phyloP scores from a whole-genome alignment of 352 stramenopile genomes.

The Globisporangium ultimum region DNA sequence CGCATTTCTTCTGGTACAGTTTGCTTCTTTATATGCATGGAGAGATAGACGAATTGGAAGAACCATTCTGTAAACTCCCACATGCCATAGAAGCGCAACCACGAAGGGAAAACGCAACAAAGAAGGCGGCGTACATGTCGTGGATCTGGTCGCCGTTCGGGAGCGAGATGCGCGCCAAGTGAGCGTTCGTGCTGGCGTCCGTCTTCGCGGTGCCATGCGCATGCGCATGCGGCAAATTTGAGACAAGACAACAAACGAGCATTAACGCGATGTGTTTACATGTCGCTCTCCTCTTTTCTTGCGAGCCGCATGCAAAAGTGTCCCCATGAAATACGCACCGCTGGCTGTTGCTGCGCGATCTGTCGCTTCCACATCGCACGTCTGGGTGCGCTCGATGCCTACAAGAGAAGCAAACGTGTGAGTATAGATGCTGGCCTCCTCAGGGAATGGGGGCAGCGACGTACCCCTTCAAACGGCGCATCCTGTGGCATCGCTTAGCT shows the following conservation, averaged over 20 bases:
- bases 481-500: no score
- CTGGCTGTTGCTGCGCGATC: conserved; percentile 25
- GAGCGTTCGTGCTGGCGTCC: no score
- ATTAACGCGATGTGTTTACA: background rate
- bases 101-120: background rate
- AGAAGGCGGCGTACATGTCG: conserved; percentile 46
- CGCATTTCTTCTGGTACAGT: conserved; percentile 55
- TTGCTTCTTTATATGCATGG: conserved; percentile 39
- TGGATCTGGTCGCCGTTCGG: conserved; percentile 71
- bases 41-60: background rate
- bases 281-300: conserved; percentile 2
- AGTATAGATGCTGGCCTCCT: no score
- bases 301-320: background rate
- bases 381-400: conserved; percentile 51
- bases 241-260: conserved; percentile 2
- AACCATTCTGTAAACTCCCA: no score
- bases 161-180: conserved; percentile 39
- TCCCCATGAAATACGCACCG: background rate
- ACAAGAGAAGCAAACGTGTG: background rate
- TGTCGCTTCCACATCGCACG: conserved; percentile 73
- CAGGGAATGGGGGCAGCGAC: no score
- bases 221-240: background rate
- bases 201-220: conserved; percentile 5
- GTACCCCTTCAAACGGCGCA: no score
- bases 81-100: no score